Percentiles rank a stretch among this genome's conserved stretches.
phyloP scores from a whole-genome alignment of 2,329 filamentous ascomycete genomes.

The Parafenestella ontariensis region DNA sequence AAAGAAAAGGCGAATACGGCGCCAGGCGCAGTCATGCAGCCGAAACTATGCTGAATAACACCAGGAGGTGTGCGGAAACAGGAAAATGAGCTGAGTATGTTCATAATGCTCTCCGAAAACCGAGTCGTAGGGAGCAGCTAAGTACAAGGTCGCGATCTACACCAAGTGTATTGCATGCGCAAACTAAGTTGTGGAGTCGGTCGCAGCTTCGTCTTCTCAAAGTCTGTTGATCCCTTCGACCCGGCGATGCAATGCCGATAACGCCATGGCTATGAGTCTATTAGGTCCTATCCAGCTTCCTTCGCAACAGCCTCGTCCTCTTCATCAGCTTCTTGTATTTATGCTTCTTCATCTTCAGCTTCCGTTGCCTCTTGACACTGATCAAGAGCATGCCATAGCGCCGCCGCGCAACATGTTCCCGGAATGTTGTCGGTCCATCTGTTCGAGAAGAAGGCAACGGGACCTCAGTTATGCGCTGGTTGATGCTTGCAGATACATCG shows the following conservation, averaged over 20 bases:
- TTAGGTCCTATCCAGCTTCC: conserved; percentile 70
- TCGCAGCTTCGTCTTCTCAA: not conserved
- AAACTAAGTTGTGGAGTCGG: not conserved
- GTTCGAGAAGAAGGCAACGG: conserved; percentile 17
- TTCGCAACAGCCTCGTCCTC: conserved; percentile 84
- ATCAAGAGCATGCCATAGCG: conserved; percentile 74
- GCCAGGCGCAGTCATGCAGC: conserved; percentile 31
- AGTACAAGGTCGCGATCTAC: not conserved
- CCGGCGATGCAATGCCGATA: conserved; percentile 17
- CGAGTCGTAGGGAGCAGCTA: not conserved
- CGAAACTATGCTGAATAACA: conserved; percentile 33
- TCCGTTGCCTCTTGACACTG: conserved; percentile 89
- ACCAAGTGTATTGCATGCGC: not conserved
- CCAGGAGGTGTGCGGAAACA: conserved; percentile 26
- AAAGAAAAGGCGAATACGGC: conserved; percentile 32
- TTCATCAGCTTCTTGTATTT: conserved; percentile 99
- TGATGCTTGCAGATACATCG: conserved; percentile 36
- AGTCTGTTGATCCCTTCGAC: conserved; percentile 4
- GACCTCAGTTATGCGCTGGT: conserved; percentile 42
- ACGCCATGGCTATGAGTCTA: conserved; percentile 27
- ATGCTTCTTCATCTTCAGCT: conserved; percentile 99
- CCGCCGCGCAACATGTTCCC: conserved; percentile 31
- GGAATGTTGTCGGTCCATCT: conserved; percentile 31
- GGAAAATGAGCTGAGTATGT: conserved; percentile 35
- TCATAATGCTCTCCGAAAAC: conserved; percentile 34